Base-by-base conservation (phyloP, 2,329 filamentous ascomycete genomes). In the Aspergillus pseudotamarii region DNA sequence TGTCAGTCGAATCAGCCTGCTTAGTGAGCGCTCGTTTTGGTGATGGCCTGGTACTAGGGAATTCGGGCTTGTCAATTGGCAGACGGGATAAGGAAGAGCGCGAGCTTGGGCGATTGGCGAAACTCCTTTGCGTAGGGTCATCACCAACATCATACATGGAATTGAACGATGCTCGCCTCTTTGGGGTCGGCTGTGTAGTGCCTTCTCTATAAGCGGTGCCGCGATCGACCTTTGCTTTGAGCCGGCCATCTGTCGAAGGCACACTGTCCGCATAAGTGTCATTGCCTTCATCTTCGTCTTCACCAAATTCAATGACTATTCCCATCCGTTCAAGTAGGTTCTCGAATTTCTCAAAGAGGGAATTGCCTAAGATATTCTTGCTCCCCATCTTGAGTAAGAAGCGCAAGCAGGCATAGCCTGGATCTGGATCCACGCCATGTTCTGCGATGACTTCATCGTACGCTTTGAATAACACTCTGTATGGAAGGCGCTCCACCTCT, bases 331-430 rank as follows among this genome's bases (percentile, higher is more conserved):
- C 81, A 67, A 96, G 82, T 63, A 92, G 83, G 62, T 85, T 81
- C 75, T 88, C 85, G 71, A 95, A 94, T 69, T 90, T 91, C 62
- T 90, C 86, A 66, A 87, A 83, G 32, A 96, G 81, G 5, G 84
- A 84, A 54, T 84, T 78, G 54, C 85, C 85, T 62, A 84, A 83
- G 71, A 87, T 68, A 50, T 71, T 72, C 64, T 78, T 84, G 64
- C 88, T 88, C 58, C 91, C 91, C 74, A 97, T 88, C 71, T 89
- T 89, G 75, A 95, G 92, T 61, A 97, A 80, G 71, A 96, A 89
- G 66, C 90, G 87, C 67, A 93, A 88, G 72, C 93, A 89, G 69
- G 91, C 87, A 69, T 89, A 88, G 71, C 94, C 91, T 68, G 90
- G 84, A 70, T 91, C 88, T n/a, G 88, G 84, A 63, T 92, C 85